phyloP scores from a whole-genome alignment of 2,329 filamentous ascomycete species.

The Dactylellina haptotyla region DNA sequence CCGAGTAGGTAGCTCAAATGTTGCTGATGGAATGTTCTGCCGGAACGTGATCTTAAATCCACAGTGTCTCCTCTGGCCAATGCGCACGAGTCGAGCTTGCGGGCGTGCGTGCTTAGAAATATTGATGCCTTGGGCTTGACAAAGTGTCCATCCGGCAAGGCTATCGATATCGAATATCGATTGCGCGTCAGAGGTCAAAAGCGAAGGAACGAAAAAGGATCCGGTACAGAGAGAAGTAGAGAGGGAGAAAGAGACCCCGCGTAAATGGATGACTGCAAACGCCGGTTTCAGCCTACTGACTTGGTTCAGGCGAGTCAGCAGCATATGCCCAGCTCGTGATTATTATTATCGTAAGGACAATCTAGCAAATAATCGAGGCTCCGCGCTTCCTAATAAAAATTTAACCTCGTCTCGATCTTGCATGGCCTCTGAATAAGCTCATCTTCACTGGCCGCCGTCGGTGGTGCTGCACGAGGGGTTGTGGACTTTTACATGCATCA shows the following conservation, averaged over 20 bases:
- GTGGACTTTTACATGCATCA: slow-evolving; percentile 20
- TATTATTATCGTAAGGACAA: background rate
- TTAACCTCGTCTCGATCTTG: slow-evolving; percentile 18
- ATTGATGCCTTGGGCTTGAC: background rate
- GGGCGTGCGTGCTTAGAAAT: slow-evolving; percentile 6
- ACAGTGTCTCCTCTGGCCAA: too few species aligned
- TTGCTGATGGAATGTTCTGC: background rate
- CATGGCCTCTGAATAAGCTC: slow-evolving; percentile 23
- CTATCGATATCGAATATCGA: slow-evolving; percentile 32
- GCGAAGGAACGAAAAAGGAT: slow-evolving; percentile 25
- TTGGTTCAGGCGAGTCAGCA: too few species aligned
- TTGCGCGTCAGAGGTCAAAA: slow-evolving; percentile 33
- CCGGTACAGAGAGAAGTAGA: background rate
- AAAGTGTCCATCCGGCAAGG: too few species aligned
- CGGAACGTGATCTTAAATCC: too few species aligned
- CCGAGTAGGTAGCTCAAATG: too few species aligned
- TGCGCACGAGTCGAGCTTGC: background rate
- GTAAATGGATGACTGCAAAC: slow-evolving; percentile 24
- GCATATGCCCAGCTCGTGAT: slow-evolving; percentile 10
- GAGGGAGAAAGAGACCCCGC: background rate
- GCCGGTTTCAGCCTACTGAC: slow-evolving; percentile 33
- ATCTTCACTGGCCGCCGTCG: slow-evolving; percentile 11
- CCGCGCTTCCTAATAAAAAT: background rate
- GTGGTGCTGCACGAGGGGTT: background rate
- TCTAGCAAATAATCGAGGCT: background rate